Evolutionary conservation across 2,329 filamentous ascomycete genomes (phyloP).

Genomic region (Hypoxylon sp.): DNA sequence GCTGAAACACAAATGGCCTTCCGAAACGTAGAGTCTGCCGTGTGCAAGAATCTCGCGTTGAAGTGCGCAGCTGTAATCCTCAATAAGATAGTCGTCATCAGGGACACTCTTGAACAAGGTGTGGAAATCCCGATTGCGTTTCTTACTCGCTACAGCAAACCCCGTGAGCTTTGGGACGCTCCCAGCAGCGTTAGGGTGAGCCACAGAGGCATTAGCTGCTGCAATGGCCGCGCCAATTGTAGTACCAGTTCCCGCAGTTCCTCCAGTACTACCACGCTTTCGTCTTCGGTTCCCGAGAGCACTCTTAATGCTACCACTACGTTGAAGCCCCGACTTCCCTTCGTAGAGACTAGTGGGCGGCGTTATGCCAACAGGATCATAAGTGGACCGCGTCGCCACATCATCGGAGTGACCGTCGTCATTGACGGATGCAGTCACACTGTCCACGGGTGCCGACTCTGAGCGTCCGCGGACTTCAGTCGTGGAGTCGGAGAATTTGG

Average conservation of each 20-base stretch:
- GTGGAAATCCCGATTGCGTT: constrained; percentile 96
- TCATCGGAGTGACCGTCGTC: constrained; percentile 59
- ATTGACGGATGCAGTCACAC: constrained; percentile 47
- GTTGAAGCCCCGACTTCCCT: constrained; percentile 71
- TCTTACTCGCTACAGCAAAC: constrained; percentile 96
- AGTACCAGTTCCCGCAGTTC: constrained; percentile 71
- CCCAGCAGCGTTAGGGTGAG: constrained; percentile 70
- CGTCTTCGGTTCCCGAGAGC: constrained; percentile 70
- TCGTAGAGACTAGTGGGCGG: constrained; percentile 78
- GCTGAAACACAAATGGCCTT: constrained; percentile 97
- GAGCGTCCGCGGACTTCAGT: constrained; percentile 65
- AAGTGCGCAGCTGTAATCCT: constrained; percentile 97
- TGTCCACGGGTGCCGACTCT: constrained; percentile 72
- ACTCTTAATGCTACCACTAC: constrained; percentile 78
- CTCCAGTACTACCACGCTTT: constrained; percentile 86
- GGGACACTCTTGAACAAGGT: constrained; percentile 94
- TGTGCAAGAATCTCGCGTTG: constrained; percentile 96
- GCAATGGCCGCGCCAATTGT: constrained; percentile 81
- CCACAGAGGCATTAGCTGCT: constrained; percentile 78
- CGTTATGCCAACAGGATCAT: constrained; percentile 67
- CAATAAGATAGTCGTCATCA: constrained; percentile 97
- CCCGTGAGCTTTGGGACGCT: constrained; percentile 86
- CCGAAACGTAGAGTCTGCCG: constrained; percentile 93
- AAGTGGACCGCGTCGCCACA: constrained; percentile 63
- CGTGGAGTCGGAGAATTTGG: constrained; percentile 66